These are phyloP conservation scores for Chaetothyriales sp. DNA, from an alignment of 2,329 filamentous ascomycete species.

Conservation along the genomic window DNA sequence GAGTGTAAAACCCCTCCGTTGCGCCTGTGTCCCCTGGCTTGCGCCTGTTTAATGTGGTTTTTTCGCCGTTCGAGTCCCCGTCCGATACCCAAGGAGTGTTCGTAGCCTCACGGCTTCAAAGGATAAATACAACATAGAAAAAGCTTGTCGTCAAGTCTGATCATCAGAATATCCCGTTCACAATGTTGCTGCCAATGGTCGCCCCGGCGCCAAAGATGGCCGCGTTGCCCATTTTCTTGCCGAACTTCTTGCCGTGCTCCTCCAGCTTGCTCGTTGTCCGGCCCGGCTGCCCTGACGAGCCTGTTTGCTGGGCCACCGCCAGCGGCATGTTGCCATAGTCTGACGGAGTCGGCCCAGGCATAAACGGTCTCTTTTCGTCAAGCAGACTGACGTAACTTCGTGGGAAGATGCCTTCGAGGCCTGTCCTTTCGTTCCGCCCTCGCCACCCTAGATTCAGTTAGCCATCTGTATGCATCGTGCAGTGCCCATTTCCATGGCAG, in stretches of 20 bases:
- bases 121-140: neutral
- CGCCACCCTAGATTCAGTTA: conserved; percentile 45
- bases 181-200: conserved; percentile 75
- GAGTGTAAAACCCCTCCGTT: neutral
- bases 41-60: neutral
- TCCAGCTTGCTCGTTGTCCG: conserved; percentile 47
- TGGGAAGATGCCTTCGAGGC: conserved; percentile 86
- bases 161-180: conserved; percentile 72
- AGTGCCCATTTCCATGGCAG: neutral
- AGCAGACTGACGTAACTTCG: conserved; percentile 65
- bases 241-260: conserved; percentile 81
- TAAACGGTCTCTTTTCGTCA: conserved; percentile 42
- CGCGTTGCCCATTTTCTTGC: conserved; percentile 76
- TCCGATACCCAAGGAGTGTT: conserved; percentile 10
- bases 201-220: conserved; percentile 61
- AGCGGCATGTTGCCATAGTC: conserved; percentile 52
- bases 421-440: conserved; percentile 70
- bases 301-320: conserved; percentile 47
- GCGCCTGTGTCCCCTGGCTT: neutral
- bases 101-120: conserved; percentile 5
- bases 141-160: neutral
- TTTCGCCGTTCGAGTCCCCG: neutral
- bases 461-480: conserved; percentile 13
- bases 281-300: conserved; percentile 29
- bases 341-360: conserved; percentile 25